Evolutionary conservation across 352 stramenopile genomes (phyloP), one percentile per base, ranked within the genome.

Genomic region (Globisporangium cylindrosporum): DNA sequence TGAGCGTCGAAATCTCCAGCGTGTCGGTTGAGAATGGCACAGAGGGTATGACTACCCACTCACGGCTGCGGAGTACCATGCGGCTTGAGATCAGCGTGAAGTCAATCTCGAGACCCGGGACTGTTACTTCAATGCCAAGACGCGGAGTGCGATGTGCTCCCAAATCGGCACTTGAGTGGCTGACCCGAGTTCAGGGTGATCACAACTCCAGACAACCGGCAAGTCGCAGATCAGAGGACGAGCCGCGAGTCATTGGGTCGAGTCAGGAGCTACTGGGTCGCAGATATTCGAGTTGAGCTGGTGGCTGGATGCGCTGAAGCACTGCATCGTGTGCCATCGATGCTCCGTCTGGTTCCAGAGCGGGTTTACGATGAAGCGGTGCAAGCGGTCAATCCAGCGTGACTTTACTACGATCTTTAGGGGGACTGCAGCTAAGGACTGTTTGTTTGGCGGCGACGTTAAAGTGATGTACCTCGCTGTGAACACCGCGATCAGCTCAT

Each of bases 341-440:
- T 67, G 70, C 4, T 68, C 62, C 0, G 59, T 24, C 10, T 71
- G 74, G 36, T 71, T 73, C 15, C 53, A n/a, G 20, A 70, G 54
- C 2, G 49, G 63, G 15, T 64, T 57, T 14, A 73, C 36, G n/a
- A 82, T 1, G 27, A 68, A 74, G 14, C 82, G 77, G 49, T 84
- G 69, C 4, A 84, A n/a, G 0, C 75, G 73, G 15, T 84, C 77
- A 53, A 84, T 64, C 77, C 77, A 82, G 6, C 68, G 71, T 25
- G 76, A 76, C 15, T 71, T 68, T 1, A 74, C 78, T n/a, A 67
- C 73, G 54, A 73, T 79, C 22, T 62, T 41, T 18, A 66, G 59
- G 3, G 15, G 32, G 2, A 1, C 5, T 10, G 20, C 46, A 9
- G 41, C 46, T 24, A 22, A 14, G 27, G 41, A 55, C 29, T 43